A percentile compares a stretch with the other conserved stretches of the same genome.
phyloP scores from a whole-genome alignment of 2,329 filamentous ascomycete species.

The Fusarium citri region DNA sequence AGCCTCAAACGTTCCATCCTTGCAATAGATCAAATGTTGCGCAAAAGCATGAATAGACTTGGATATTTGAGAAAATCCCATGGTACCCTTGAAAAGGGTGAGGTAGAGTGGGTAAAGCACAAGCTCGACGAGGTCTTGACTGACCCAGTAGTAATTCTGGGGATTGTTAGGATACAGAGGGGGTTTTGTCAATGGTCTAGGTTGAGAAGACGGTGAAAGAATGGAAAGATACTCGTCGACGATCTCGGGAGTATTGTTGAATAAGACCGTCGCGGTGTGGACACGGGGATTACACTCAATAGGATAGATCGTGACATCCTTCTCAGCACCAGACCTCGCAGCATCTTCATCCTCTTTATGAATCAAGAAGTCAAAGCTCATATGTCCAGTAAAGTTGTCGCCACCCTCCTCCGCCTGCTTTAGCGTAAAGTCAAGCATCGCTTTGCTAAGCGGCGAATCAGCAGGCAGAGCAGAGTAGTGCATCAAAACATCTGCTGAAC shows the following conservation, averaged over 20 bases:
- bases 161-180: constrained; percentile 42
- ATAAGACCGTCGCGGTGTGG: constrained; percentile 74
- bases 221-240: constrained; percentile 65
- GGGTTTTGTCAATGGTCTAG: constrained; percentile 13
- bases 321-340: constrained; percentile 29
- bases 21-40: constrained; percentile 60
- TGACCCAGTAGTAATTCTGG: constrained; percentile 70
- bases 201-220: constrained; percentile 46
- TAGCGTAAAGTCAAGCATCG: constrained; percentile 74
- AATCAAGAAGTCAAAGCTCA: constrained; percentile 78
- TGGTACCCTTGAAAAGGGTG: constrained; percentile 39
- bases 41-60: constrained; percentile 46
- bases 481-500: constrained; percentile 71
- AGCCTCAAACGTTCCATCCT: constrained; percentile 63
- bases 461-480: constrained; percentile 71
- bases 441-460: constrained; percentile 63
- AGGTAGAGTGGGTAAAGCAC: constrained; percentile 60
- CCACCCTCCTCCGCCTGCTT: constrained; percentile 64
- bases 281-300: constrained; percentile 79
- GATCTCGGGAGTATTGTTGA: constrained; percentile 61
- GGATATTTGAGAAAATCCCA: constrained; percentile 36
- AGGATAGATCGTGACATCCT: constrained; percentile 62
- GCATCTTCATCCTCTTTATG: constrained; percentile 14
- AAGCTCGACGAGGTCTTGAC: constrained; percentile 69
- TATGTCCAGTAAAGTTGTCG: constrained; percentile 71